Evolutionary conservation across 306 rosid species (phyloP).

Genomic region (Coriaria nepalensis): DNA sequence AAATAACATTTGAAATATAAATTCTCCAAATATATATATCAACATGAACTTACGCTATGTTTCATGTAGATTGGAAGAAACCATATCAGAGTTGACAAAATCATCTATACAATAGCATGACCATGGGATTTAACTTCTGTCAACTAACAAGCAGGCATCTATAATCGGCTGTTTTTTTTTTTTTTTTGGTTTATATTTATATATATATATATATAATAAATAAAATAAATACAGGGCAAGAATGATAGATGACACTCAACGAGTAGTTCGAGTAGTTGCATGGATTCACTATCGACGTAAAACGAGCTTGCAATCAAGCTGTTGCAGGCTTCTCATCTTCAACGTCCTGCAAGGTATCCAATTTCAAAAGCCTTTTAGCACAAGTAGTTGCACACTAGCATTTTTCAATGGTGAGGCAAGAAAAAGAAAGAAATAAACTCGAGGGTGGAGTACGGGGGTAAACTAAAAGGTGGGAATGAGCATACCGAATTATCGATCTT

Average conservation of each 20-base stretch:
- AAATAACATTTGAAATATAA: too few species aligned
- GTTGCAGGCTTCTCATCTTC: constrained; percentile 61
- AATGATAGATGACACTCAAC: too few species aligned
- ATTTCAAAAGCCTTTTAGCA: constrained; percentile 1
- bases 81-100: constrained; percentile 20
- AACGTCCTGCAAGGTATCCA: constrained; percentile 51
- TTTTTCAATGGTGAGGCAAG: not conserved
- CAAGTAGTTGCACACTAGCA: not conserved
- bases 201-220: too few species aligned
- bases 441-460: not conserved
- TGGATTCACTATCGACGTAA: not conserved
- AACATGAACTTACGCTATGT: too few species aligned
- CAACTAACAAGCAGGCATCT: not conserved
- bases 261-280: not conserved
- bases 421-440: not conserved
- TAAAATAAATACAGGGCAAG: too few species aligned
- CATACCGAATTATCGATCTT: constrained; percentile 89
- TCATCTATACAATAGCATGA: constrained; percentile 41
- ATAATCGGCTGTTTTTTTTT: constrained; percentile 3
- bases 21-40: too few species aligned
- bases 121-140: constrained; percentile 1
- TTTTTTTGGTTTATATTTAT: too few species aligned
- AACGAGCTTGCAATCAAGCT: constrained; percentile 10
- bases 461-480: not conserved
- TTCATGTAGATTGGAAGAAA: constrained; percentile 2